phyloP scores from a whole-genome alignment of 495 filamentous ascomycete species.

The Hypoxylon intermedium region DNA sequence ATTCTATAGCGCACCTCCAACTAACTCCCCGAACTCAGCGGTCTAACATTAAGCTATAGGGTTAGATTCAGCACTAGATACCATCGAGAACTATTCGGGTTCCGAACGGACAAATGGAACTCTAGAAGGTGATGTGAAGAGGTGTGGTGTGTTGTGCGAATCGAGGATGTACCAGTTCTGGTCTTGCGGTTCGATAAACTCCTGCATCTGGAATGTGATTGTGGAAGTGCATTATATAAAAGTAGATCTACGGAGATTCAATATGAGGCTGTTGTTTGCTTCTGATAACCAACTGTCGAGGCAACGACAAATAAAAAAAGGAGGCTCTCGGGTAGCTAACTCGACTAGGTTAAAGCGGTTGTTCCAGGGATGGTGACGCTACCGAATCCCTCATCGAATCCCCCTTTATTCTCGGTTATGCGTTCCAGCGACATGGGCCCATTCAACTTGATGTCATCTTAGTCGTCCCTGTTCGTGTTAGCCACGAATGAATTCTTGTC shows the following conservation, averaged over 20 bases:
- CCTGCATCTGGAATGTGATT: no score
- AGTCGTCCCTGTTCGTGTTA: not conserved
- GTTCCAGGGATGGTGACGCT: conserved; percentile 38
- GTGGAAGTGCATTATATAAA: no score
- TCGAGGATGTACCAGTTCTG: no score
- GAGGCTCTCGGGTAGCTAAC: conserved; percentile 14
- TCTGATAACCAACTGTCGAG: not conserved
- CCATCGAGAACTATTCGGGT: not conserved
- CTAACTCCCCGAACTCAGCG: conserved; percentile 1
- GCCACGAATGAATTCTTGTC: not conserved
- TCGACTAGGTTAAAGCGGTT: conserved; percentile 2
- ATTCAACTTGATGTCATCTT: conserved; percentile 18
- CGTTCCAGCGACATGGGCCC: conserved; percentile 1
- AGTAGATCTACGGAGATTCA: conserved; percentile 13
- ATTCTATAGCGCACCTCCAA: conserved; percentile 3
- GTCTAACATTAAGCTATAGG: not conserved
- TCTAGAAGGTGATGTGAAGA: not conserved
- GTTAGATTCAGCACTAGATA: not conserved
- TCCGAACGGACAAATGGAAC: not conserved
- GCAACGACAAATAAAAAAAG: conserved; percentile 13
- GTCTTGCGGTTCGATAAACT: not conserved
- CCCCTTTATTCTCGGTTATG: conserved; percentile 21
- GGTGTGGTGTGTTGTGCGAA: not conserved
- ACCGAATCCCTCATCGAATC: conserved; percentile 7
- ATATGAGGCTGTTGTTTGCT: not conserved